Evolutionary conservation across 192 early-diverging fungal species (phyloP), one percentile per base, ranked within the genome.

Genomic region (Backusella tarrabulga): DNA sequence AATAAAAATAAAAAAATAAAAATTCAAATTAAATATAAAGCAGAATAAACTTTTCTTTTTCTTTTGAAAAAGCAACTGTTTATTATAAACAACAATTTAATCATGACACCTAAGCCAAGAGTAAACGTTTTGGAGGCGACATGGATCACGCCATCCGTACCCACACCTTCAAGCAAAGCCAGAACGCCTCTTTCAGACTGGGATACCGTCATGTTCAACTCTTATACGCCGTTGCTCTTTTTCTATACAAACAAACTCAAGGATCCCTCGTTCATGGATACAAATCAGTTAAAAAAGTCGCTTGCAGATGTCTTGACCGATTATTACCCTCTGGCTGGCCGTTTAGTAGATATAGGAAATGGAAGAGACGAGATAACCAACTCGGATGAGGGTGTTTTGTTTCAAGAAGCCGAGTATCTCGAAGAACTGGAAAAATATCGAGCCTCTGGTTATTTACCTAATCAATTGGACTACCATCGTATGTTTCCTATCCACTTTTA

Each of bases 401-500:
- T 79, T 54, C 67, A 79, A 68, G 78, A 79, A 75, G 69, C 78
- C 34, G 50, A 40, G 15, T 79, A 79, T 38, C 46, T 36, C 21
- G 78, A 70, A 3, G 32, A 38, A 54, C 50, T 79, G 4, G 68
- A 75, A 21, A 69, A 34, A 17, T 75, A 63, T 34, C 68, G 32
- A n/a, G 38, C 40, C 41, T 68, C 54, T 36, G 78, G 78, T 23
- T 79, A 79, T 75, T 34, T 79, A 34, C 78, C 78, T 0, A 68
- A 52, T 54, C 73, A 79, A 46, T 63, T 79, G 36, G 78, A 79
- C 26, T 79, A 79, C 34, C 78, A 79, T 34, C 78, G 69, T 42
- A 71, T 79, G 73, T 79, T 79, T 29, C 78, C 78, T 42, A 74
- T 79, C 19, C 78, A 79, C 34, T 79, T 79, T 42, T 79, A 79